These are phyloP conservation scores for Haberlea rhodopensis DNA, from an alignment of 257 asterid species.

Conservation along the genomic window DNA sequence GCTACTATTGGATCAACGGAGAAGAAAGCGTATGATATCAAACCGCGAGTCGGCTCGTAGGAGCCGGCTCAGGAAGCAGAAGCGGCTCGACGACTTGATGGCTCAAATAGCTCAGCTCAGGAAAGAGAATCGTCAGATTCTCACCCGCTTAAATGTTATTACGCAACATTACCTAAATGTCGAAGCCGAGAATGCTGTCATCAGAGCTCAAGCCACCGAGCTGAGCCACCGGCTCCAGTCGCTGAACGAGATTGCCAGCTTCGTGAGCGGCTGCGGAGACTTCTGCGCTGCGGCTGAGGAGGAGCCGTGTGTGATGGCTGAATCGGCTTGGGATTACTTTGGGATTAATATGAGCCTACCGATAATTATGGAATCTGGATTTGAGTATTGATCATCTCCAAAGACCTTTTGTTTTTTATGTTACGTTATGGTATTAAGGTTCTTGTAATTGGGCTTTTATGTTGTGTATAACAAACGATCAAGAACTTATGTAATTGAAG, in stretches of 20 bases:
- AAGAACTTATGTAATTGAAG: background rate
- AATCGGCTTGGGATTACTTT: constrained; percentile 27
- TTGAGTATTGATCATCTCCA: constrained; percentile 26
- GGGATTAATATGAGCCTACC: constrained; percentile 52
- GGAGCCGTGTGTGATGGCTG: constrained; percentile 31
- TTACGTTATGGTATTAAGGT: background rate
- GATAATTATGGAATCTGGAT: constrained; percentile 33
- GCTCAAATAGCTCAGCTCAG: constrained; percentile 54
- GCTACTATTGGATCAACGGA: constrained; percentile 57
- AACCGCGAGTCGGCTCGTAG: constrained; percentile 95
- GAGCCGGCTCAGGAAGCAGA: constrained; percentile 85
- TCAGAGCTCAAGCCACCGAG: constrained; percentile 77
- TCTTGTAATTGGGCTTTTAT: background rate
- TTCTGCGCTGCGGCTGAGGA: background rate
- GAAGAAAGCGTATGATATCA: constrained; percentile 83
- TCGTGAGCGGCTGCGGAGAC: constrained; percentile 32
- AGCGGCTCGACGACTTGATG: constrained; percentile 73
- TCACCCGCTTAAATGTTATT: constrained; percentile 43
- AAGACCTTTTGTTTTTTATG: constrained; percentile 2
- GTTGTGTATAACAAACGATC: background rate
- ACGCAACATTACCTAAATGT: constrained; percentile 48
- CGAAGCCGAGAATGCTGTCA: constrained; percentile 75
- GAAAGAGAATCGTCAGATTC: constrained; percentile 56
- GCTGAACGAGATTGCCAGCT: constrained; percentile 49
- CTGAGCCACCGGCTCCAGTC: constrained; percentile 73